phyloP scores from a whole-genome alignment of 2,329 filamentous ascomycete genomes.

The Bipolaris victoriae region DNA sequence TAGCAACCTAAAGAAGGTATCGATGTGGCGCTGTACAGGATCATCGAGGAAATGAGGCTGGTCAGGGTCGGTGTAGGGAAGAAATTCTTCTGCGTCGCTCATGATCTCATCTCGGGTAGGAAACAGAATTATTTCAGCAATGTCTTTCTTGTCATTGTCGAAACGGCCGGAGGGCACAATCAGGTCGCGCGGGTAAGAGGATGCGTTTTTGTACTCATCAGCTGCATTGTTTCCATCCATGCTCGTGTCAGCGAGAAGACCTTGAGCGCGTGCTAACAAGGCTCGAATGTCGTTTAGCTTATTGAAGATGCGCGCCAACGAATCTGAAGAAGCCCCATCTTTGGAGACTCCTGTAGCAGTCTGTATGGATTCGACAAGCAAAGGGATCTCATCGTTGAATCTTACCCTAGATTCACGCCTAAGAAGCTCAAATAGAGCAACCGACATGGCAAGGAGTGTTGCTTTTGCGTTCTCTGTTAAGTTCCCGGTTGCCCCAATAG shows the following conservation, averaged over 20 bases:
- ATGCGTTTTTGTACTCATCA: constrained; percentile 1
- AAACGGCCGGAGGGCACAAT: constrained; percentile 32
- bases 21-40: constrained; percentile 37
- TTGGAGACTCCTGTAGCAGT: constrained; percentile 10
- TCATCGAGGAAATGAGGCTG: constrained; percentile 36
- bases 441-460: constrained; percentile 18
- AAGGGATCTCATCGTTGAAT: constrained; percentile 28
- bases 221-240: not conserved
- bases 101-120: constrained; percentile 42
- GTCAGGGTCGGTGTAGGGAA: constrained; percentile 39
- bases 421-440: constrained; percentile 28
- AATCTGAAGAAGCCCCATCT: not conserved
- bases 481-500: not conserved
- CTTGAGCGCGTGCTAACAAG: constrained; percentile 24
- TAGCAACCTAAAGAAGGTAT: constrained; percentile 43
- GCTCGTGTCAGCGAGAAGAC: constrained; percentile 17
- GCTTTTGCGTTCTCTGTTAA: not conserved
- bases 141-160: constrained; percentile 45
- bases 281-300: constrained; percentile 21
- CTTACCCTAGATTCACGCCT: constrained; percentile 25
- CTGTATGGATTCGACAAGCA: constrained; percentile 16
- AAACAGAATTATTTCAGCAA: constrained; percentile 39
- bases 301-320: constrained; percentile 1
- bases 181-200: constrained; percentile 33
- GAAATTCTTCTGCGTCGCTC: constrained; percentile 49